Base-by-base conservation (phyloP, 148 eudicot genomes). In the Vaccinium macrocarpon region DNA sequence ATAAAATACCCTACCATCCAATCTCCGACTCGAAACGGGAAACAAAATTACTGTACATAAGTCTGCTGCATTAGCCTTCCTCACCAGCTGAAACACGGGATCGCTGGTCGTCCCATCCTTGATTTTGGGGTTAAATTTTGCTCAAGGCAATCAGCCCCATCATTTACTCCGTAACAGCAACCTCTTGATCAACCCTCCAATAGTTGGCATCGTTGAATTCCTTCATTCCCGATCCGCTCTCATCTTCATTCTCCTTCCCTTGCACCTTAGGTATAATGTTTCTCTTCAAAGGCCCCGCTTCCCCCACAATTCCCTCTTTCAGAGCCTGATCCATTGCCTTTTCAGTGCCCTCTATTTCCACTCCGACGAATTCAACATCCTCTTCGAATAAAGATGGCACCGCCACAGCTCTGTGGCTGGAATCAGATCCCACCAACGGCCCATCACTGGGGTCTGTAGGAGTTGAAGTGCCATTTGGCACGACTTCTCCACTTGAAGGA, bases 311-410 rank as follows among this genome's bases (percentile, higher is more conserved):
- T 18, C 99, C 99, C 89, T 96, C 99, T 86, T 96, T 94, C 64
- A 96, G 81, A 85, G 99, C 98, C 72, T 94, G 97, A 4, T 94
- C 98, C 98, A 96, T 96, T 55, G 99, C 99, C 85, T 93, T 94
- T 84, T 96, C 98, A 0, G 98, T 91, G 21, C 99, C 99, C 82
- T 94, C 98, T 29, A 89, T 83, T 88, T 96, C 99, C 88, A 96
- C 98, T 68, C 99, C 99, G 25, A 96, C 99, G 89, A 94, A 96
- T 88, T 96, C 98, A 25, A 96, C 98, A 86, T 96, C 99, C 83
- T 96, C 99, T 85, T 94, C 99, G 75, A 94, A 96, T 89, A 96
- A 88, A 83, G 99, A 96, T 1, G 95, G 93, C 81, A 87, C 92
- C 35, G 86, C 80, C 66, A 87, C 85, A 25, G 85, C 80, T 83